Evolutionary conservation across 306 rosid genomes (phyloP).

Genomic region (Phaseolus lunatus): DNA sequence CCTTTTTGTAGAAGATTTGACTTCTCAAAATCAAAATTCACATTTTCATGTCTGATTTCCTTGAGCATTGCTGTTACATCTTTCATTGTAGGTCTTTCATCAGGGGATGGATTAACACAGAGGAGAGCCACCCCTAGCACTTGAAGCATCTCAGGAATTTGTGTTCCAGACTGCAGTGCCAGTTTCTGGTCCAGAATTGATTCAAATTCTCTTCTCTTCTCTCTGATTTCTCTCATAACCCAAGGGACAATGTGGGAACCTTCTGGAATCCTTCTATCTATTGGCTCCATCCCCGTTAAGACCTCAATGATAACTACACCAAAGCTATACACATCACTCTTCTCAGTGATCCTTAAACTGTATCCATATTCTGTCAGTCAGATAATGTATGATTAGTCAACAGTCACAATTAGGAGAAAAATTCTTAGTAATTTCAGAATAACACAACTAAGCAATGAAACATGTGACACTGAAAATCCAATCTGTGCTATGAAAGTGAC

Average conservation of each 20-base stretch:
- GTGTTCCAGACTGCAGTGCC: conserved; percentile 64
- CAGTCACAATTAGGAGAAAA: background rate
- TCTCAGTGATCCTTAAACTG: conserved; percentile 82
- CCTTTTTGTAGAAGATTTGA: conserved; percentile 52
- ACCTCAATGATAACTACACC: conserved; percentile 82
- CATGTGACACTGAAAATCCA: background rate
- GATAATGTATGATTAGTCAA: conserved; percentile 23
- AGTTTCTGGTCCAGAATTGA: conserved; percentile 72
- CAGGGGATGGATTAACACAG: conserved; percentile 71
- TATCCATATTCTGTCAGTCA: conserved; percentile 74
- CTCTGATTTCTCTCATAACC: conserved; percentile 66
- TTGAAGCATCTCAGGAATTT: conserved; percentile 79
- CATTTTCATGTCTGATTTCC: conserved; percentile 67
- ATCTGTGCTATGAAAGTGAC: background rate
- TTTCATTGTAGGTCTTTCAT: conserved; percentile 81
- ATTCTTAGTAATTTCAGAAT: background rate
- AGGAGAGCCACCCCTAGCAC: conserved; percentile 84
- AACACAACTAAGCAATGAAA: background rate
- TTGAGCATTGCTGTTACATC: conserved; percentile 81
- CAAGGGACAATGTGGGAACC: conserved; percentile 72
- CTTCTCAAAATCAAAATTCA: conserved; percentile 54
- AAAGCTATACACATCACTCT: conserved; percentile 85
- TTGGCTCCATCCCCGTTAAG: conserved; percentile 76
- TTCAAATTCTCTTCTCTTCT: conserved; percentile 53
- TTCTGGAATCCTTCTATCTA: conserved; percentile 67